Base-by-base conservation (phyloP, 768 basidiomycete species). In the Vishniacozyma victoriae region DNA sequence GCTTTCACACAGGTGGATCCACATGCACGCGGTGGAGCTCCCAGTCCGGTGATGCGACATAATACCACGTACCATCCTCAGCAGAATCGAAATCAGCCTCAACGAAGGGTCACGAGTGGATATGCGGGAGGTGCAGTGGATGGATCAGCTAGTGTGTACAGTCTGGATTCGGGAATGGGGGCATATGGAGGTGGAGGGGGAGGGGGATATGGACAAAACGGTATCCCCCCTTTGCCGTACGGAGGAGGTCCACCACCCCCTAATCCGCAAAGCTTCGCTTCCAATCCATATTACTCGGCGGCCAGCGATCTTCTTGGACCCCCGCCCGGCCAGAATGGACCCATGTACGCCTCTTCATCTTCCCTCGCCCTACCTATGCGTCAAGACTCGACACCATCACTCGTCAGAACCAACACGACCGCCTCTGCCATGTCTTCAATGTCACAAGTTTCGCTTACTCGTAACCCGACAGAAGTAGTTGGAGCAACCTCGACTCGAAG, bases 211-310 rank as follows among this genome's bases (percentile, higher is more conserved):
- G 51, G 46, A 22, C 46, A 53, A 4, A 54, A 50, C 40, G 48
- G 44, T n/a, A n/a, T n/a, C n/a, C n/a, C n/a, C n/a, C n/a, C n/a
- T n/a, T n/a, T n/a, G n/a, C n/a, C n/a, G n/a, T n/a, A n/a, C 14
- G 44, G 50, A 16, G 48, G 41, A 16, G 44, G 44, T 18, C 52
- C 39, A 24, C 47, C 54, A 29, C 37, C 40, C 16, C 49, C 36
- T 14, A 48, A 52, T 14, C 66, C 52, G 29, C 52, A 52, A 16
- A 69, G 70, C 37, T 72, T 62, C n/a, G 9, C 9, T 48, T 41
- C 50, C 5, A 70, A 72, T 48, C 69, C 71, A 20, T 70, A 70
- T 46, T 70, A 70, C 35, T 61, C 65, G 1, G 71, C 71, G 15
- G 71, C 71, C 3, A 67, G 59, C 35, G 67, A 70, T 36, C 67